phyloP scores from a whole-genome alignment of 208 protist species.

The Trypanosoma theileri region DNA sequence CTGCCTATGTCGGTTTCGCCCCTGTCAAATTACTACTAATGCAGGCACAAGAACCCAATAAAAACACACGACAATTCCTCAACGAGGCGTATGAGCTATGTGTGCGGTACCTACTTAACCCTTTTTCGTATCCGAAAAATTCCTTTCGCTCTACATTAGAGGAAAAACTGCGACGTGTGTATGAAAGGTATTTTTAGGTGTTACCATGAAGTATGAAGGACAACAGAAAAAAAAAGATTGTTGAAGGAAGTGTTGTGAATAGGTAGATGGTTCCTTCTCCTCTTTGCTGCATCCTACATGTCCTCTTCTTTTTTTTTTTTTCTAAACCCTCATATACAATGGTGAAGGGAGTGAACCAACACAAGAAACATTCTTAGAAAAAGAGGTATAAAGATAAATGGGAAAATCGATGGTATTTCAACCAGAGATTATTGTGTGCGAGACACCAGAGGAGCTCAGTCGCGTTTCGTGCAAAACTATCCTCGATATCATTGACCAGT shows the following conservation, averaged over 20 bases:
- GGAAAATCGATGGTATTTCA: slow-evolving; percentile 28
- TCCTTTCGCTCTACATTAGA: slow-evolving; percentile 7
- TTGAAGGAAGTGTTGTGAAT: too few relatives aligned
- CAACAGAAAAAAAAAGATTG: too few relatives aligned
- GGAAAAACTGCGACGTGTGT: slow-evolving; percentile 15
- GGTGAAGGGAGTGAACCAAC: too few relatives aligned
- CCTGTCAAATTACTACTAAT: slow-evolving; percentile 53
- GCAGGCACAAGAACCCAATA: slow-evolving; percentile 48
- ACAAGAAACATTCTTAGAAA: too few relatives aligned
- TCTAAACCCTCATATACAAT: too few relatives aligned
- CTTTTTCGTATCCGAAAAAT: slow-evolving; percentile 28
- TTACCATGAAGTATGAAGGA: too few relatives aligned
- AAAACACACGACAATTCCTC: slow-evolving; percentile 41
- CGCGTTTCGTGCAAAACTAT: slow-evolving; percentile 44
- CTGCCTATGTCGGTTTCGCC: slow-evolving; percentile 55
- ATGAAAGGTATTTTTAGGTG: slow-evolving; percentile 9
- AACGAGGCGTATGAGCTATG: slow-evolving; percentile 49
- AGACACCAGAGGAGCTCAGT: slow-evolving; percentile 37
- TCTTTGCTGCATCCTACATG: too few relatives aligned
- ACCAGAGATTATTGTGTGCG: slow-evolving; percentile 41
- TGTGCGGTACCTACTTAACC: slow-evolving; percentile 53
- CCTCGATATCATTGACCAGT: slow-evolving; percentile 24
- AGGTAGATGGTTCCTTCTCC: too few relatives aligned
- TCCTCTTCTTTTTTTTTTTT: too few relatives aligned
- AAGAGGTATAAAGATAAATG: background rate